phyloP scores from a whole-genome alignment of 805 yeast genomes.

The Yamadazyma ubonensis region DNA sequence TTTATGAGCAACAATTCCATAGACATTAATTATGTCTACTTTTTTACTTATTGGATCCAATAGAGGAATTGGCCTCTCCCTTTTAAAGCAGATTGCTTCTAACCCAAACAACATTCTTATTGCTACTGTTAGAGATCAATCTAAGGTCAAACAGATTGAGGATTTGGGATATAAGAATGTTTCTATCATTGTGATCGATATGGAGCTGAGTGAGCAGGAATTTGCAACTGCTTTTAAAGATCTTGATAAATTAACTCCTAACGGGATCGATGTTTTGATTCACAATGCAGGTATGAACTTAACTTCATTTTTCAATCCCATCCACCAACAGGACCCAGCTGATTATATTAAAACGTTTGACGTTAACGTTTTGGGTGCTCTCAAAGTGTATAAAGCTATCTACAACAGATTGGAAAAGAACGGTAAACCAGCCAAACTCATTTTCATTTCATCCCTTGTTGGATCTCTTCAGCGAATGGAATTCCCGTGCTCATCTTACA shows the following conservation, averaged over 20 bases:
- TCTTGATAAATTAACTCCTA: conserved; percentile 17
- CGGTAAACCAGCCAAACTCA: background rate
- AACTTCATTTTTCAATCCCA: too few species aligned
- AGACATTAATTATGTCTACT: conserved; percentile 1
- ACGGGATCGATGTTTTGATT: conserved; percentile 33
- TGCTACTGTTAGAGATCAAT: conserved; percentile 37
- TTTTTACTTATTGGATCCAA: conserved; percentile 37
- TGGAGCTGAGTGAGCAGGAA: background rate
- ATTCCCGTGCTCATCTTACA: conserved; percentile 21
- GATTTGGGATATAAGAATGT: conserved; percentile 3
- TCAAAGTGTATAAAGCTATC: conserved; percentile 4
- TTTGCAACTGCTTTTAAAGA: conserved; percentile 15
- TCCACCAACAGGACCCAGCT: background rate
- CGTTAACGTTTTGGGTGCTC: conserved; percentile 1
- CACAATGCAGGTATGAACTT: conserved; percentile 28
- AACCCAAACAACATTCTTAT: conserved; percentile 32
- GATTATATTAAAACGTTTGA: background rate
- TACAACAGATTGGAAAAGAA: background rate
- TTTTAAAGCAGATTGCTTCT: conserved; percentile 22
- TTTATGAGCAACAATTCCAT: too few species aligned
- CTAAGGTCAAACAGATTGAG: conserved; percentile 21
- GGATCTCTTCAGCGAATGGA: background rate
- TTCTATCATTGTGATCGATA: conserved; percentile 8
- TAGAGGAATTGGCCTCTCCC: conserved; percentile 37
- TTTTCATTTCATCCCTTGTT: conserved; percentile 16